Evolutionary conservation across 495 filamentous ascomycete genomes (phyloP), one percentile per base, ranked within the genome.

Genomic region (Viridothelium virens): DNA sequence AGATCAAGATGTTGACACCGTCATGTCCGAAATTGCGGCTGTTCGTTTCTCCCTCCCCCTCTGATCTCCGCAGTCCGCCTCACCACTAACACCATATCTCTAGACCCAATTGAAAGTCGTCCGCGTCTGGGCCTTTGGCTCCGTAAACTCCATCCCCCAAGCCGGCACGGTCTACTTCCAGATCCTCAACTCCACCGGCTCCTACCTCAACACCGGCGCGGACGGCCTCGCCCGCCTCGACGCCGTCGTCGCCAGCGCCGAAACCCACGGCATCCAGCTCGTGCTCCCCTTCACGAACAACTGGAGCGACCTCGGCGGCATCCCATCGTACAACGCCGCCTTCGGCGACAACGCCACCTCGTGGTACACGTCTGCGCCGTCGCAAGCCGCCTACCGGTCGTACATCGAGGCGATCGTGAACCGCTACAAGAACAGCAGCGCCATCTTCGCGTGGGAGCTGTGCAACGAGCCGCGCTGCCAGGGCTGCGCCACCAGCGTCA

Each of bases 381-480:
- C 81, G 16, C 87, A 91, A 72, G 71, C 75, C 2, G 80, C 82
- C 37, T 91, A 89, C 76, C 79, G 81, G 38, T 78, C 73, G 10
- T 91, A 89, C 76, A 81, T 90, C 74, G 74, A 82, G 47, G 78
- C 85, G 11, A 81, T 91, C 11, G 79, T 91, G 1, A 75, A 74
- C 39, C 83, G 87, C 10, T 90, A 89, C 74, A 76, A 70, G 31
- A 76, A 71, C 46, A 84, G 81, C 2, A 64, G 79, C 0, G 84
- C 87, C 1, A 79, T 90, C 66, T 86, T 91, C 70, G 82, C 85
- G 0, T 91, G 88, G 88, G 87, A 90, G 70, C 77, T 90, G 6
- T 82, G 79, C 25, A 91, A 91, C 72, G 88, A 90, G 77, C 84
- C 86, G 10, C 81, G 86, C 65, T 90, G 87, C 79, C 80, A 81